Conservation (phyloP, 164 flowering plant species). For the Macadamia tetraphylla region DNA sequence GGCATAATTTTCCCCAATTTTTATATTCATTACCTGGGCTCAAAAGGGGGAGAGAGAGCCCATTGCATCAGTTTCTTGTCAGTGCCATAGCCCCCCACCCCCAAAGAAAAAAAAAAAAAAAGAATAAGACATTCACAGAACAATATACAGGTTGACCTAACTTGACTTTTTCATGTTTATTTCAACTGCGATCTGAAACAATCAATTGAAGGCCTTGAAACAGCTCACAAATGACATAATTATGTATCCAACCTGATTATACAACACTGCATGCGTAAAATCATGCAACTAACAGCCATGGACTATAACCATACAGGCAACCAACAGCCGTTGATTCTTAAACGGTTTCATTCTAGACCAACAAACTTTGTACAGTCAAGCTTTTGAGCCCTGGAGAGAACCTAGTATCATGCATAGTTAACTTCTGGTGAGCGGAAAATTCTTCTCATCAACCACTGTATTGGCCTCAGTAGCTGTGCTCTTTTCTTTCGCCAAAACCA, state of each 20-base stretch:
- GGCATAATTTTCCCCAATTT: too few relatives aligned
- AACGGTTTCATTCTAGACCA: neutral
- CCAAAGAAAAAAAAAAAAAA: too few relatives aligned
- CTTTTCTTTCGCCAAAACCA: conserved; percentile 96
- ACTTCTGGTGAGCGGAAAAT: conserved; percentile 55
- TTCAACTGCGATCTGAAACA: too few relatives aligned
- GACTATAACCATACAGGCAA: neutral
- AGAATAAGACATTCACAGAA: too few relatives aligned
- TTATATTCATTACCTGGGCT: too few relatives aligned
- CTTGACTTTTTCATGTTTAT: too few relatives aligned
- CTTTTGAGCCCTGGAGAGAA: neutral
- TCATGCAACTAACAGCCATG: neutral
- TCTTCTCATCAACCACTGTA: conserved; percentile 56
- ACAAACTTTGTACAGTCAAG: neutral
- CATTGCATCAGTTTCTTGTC: too few relatives aligned
- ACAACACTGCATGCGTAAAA: neutral
- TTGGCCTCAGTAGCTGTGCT: conserved; percentile 55
- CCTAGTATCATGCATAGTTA: conserved; percentile 27
- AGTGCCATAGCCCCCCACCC: too few relatives aligned
- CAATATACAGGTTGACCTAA: too few relatives aligned
- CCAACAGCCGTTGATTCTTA: neutral
- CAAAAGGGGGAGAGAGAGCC: too few relatives aligned
- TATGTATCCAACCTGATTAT: neutral
- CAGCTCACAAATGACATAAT: too few relatives aligned
- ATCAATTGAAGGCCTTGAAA: too few relatives aligned